Evolutionary conservation across 1,139 yeast species (phyloP), one percentile per base, ranked within the genome.

Genomic region (Candida tropicalis): DNA sequence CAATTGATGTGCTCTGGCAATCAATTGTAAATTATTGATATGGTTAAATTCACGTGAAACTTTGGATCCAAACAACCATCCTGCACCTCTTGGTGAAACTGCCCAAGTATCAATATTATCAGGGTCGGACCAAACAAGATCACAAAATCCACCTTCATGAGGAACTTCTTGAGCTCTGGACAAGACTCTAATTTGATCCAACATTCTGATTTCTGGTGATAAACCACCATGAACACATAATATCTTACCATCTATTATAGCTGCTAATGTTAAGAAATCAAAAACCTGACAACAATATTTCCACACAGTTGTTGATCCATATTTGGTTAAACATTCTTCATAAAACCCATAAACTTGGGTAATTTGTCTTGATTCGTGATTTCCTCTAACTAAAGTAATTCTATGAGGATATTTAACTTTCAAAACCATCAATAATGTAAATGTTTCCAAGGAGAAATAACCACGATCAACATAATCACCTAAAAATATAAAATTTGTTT

Each of bases 131-230:
- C 99, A 93, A 28, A 93, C 90, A 55, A 93, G 76, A 63, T 93
- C 99, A 60, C 98, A 93, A 65, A 93, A 93, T 3, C 98, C 97
- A 50, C 99, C 99, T 66, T 93, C 99, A 63, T 93, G 99, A 2
- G 99, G 99, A 42, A 93, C 97, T 66, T 93, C 99, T 66, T 93
- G 98, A n/a, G 98, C 98, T 58, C 99, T 78, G 43, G 96, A 87
- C 47, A 93, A 74, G 13, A 91, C 97, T 55, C 99, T 76, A 47
- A 93, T 91, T 67, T 93, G 98, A 63, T 93, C 99, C 53, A 93
- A 77, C 89, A 93, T 91, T 62, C 98, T 81, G 46, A 93, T 89
- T 65, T 93, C 98, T 5, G 99, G 99, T n/a, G 96, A 87, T 48
- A 93, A 77, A 1, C 98, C 98, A 45, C 98, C 98, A 61, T 91